Evolutionary conservation across 176 grass and related monocot genomes (phyloP), one percentile per base, ranked within the genome.

Genomic region (Alloteropsis semialata): DNA sequence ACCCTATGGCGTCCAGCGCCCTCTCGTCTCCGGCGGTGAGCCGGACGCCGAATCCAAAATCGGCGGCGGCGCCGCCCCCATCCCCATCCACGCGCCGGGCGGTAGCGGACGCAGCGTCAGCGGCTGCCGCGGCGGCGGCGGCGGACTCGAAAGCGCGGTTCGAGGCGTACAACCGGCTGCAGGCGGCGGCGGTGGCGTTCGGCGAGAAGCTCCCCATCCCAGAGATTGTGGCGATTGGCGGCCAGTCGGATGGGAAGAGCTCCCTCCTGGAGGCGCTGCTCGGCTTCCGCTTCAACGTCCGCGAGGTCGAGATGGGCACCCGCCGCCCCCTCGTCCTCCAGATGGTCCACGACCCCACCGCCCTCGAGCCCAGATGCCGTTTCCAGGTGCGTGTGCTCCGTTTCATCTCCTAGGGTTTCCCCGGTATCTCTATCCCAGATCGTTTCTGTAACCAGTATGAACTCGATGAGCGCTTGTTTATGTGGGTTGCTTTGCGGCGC

Each of bases 301-400:
- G 91, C n/a, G 93, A 99, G 87, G 97, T 99, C 25, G 97, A 99
- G 89, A 99, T 96, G 97, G 93, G 97, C 34, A 99, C 97, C 32
- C 89, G 93, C 67, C 81, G 93, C 65, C 97, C 97, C 67, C 97
- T 99, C 56, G 89, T 99, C 14, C 97, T 99, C 74, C 97, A 94
- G 89, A 99, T 99, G 97, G 91, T 96, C 46, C 91, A 96, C 83
- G 91, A 99, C 75, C 89, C 89, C 21, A 81, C 93, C 36, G 89
- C 97, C 63, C 91, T 94, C 74, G 93, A 99, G n/a, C 97, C 97
- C 32, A 84, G 93, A 3, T 96, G 97, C 64, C 92, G 93, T 48
- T 99, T 99, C 90, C 97, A 96, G 91, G 97, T 99, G 33, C 32
- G 42, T 44, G 34, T 45, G 67, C 36, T 19, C 33, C 15, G 5